Conservation (phyloP, 2,329 filamentous ascomycete genomes). For the Amauroascus niger region DNA sequence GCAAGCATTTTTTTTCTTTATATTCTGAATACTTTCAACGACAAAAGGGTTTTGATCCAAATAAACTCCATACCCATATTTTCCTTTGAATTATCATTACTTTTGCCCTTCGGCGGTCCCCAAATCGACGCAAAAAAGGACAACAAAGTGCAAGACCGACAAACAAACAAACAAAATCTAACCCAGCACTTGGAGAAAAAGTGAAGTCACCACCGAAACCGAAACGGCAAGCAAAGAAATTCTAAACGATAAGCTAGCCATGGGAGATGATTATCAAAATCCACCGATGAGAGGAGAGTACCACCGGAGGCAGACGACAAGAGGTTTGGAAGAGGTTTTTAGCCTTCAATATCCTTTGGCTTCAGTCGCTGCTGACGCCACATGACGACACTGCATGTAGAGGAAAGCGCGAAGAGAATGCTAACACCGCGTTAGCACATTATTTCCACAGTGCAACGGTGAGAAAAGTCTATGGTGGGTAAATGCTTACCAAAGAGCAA, state of each 20-base stretch:
- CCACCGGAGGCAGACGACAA: not conserved
- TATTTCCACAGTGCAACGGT: not conserved
- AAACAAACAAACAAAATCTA: not conserved
- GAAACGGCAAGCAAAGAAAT: not conserved
- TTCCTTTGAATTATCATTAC: conserved; percentile 3
- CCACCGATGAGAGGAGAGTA: not conserved
- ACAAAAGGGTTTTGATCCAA: too few species aligned
- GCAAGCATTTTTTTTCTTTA: not conserved
- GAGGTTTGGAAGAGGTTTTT: not conserved
- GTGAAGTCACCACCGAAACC: not conserved
- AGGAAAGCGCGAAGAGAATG: conserved; percentile 57
- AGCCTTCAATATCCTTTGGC: conserved; percentile 35
- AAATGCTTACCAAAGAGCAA: conserved; percentile 56
- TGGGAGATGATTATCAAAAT: conserved; percentile 1
- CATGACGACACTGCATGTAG: conserved; percentile 49
- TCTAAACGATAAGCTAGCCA: not conserved
- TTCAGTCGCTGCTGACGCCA: conserved; percentile 50
- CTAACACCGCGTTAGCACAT: conserved; percentile 26
- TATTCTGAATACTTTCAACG: too few species aligned
- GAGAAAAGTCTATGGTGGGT: not conserved
- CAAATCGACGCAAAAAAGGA: not conserved
- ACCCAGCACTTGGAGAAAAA: not conserved
- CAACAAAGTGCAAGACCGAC: not conserved
- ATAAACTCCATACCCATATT: too few species aligned
- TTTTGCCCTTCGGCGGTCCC: not conserved